Evolutionary conservation across 306 rosid genomes (phyloP), one percentile per base, ranked within the genome.

Genomic region (Dryas alaskensis): DNA sequence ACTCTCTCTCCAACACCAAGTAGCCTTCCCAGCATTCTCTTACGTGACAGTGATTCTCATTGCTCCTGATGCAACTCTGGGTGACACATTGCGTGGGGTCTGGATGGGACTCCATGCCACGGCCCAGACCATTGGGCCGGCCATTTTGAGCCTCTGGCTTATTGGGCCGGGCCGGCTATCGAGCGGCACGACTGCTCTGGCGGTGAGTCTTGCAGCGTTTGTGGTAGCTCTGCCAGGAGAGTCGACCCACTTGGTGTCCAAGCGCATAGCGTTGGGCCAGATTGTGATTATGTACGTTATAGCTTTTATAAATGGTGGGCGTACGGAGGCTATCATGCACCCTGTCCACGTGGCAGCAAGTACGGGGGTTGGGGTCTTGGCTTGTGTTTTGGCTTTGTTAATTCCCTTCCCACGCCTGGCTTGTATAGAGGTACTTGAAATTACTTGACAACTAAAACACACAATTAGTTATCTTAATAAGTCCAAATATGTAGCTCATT

Each of bases 361-460:
- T 62, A 81, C 88, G 0, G 89, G 75, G 9, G 9, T 92, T 49
- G 92, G 96, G n/a, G 82, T 71, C 6, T 31, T 82, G 60, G 92
- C 97, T 54, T 87, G 86, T 79, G 84, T 92, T 19, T 67, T 86
- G 4, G 92, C 97, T 13, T 25, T 85, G 80, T 52, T 89, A 60
- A 31, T 92, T 68, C 96, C 97, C 10, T 82, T 53, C 76, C 97
- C 96, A 46, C 84, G 91, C 59, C 83, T 90, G 40, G 96, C 93
- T 8, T 83, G 68, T 53, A 54, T 10, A 42, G 75, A 88, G 96
- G 90, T 90, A 73, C 47, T 19, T 19, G 19, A 19, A 19, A 19
- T 19, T 19, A 19, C 19, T 19, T 19, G 19, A 19, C 19, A 19
- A 19, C 19, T 0, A 19, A 19, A 19, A 19, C 19, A 19, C 19